Percentiles rank a stretch among this genome's conserved stretches.
Conservation (phyloP, 345 rosid genomes). For the Clarkia xantiana region DNA sequence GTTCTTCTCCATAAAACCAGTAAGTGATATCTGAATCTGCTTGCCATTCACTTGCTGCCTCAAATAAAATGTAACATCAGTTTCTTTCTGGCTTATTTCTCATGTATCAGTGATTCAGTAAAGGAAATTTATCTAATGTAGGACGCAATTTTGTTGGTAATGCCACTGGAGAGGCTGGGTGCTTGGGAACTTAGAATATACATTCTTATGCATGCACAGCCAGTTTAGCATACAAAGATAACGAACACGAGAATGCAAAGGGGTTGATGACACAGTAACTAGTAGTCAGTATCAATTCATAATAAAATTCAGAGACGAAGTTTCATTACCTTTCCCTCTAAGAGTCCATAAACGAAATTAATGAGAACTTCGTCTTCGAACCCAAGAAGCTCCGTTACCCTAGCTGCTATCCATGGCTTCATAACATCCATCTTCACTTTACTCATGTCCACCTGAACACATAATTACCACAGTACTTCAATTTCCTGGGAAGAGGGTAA, state of each 20-base stretch:
- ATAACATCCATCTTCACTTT: slow-evolving; percentile 95
- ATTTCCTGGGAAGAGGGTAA: not conserved
- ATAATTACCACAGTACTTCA: not conserved
- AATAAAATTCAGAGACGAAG: not conserved
- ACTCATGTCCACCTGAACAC: slow-evolving; percentile 55
- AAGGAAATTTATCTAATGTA: no score
- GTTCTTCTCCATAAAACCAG: slow-evolving; percentile 98
- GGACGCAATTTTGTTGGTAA: no score
- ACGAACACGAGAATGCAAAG: no score
- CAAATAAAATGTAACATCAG: not conserved
- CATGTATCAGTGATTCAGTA: no score
- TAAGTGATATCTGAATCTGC: slow-evolving; percentile 71
- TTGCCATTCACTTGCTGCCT: slow-evolving; percentile 78
- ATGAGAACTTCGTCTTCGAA: slow-evolving; percentile 97
- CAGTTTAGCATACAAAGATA: no score
- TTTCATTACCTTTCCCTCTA: slow-evolving; percentile 64
- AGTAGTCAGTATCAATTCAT: not conserved
- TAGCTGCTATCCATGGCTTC: slow-evolving; percentile 84
- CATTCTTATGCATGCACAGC: no score
- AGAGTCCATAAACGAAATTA: slow-evolving; percentile 85
- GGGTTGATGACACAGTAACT: no score
- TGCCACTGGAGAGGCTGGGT: no score
- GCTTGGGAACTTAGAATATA: no score
- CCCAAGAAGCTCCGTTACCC: slow-evolving; percentile 92
- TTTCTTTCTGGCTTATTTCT: not conserved